Base-by-base conservation (phyloP, 2,329 filamentous ascomycete genomes). In the Fusarium sp. region DNA sequence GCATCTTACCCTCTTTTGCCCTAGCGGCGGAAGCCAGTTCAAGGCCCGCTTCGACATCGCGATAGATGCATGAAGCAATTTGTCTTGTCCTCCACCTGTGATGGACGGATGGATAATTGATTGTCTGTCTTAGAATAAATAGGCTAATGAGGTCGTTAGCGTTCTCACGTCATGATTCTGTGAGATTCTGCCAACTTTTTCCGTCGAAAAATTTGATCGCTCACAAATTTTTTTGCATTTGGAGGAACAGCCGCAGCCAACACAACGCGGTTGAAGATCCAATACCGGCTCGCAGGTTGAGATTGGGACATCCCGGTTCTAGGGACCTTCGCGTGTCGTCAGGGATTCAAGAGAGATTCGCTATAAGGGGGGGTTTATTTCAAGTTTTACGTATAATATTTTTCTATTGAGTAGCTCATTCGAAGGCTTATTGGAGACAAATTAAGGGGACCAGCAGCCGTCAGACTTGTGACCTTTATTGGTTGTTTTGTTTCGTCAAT, bases 11-110 rank as follows among this genome's bases (percentile, higher is more conserved):
- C 31, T 20, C 42, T 66, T 55, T 38, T n/a, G 68, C 45, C 22
- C 59, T 77, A 76, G 74, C 54, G 62, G 68, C 72, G 62, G 73
- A 71, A 63, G 41, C 62, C 64, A 72, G 53, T 36, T 31, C n/a
- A 44, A 41, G 35, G 35, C 50, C 65, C 57, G 33, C 65, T 42
- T 39, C 55, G 68, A 59, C 63, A 70, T 56, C 57, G 74, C 74
- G 75, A 76, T 77, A 77, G 65, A 77, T 77, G 75, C 75, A 77
- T 77, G 68, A 68, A 57, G 53, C 53, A 73, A 72, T 63, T 73
- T 73, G 55, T 60, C 46, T 42, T 56, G 50, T 49, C 54, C 52
- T 64, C 62, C 65, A 68, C 55, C 17, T 35, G 20, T n/a, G 41
- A 50, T 53, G 49, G 38, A 41, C 31, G 38, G 38, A 18, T 31